A percentile compares a stretch with the other conserved stretches of the same genome.
Evolutionary conservation across 2,329 filamentous ascomycete genomes (phyloP).

Genomic region (Penicillium fuscoglaucum): DNA sequence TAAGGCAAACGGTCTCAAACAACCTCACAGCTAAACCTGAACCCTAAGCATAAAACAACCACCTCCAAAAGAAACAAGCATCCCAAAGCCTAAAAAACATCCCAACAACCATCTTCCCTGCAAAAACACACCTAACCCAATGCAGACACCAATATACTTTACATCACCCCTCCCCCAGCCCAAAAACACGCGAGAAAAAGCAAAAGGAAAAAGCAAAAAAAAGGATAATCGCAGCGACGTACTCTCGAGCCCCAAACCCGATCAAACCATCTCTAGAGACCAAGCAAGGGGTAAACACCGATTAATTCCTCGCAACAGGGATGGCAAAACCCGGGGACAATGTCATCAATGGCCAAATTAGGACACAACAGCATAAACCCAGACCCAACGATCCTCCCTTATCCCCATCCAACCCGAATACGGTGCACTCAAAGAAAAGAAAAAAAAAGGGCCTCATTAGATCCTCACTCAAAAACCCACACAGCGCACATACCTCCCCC

Average conservation of each 20-base stretch:
- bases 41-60: background rate
- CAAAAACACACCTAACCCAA: background rate
- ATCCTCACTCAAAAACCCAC: background rate
- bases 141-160: background rate
- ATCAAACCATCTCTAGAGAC: background rate
- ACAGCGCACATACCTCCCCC: background rate
- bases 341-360: background rate
- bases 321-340: background rate
- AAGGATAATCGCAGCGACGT: constrained; percentile 10
- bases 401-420: background rate
- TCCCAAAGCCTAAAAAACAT: background rate
- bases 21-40: background rate
- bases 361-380: background rate
- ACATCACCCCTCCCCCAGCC: background rate
- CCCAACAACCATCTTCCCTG: background rate
- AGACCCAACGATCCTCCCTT: background rate
- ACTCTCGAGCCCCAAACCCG: constrained; percentile 6
- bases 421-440: too few relatives aligned
- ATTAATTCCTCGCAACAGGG: constrained; percentile 11
- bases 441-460: background rate
- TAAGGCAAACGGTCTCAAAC: background rate
- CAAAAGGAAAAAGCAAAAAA: background rate
- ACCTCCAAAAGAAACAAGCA: background rate
- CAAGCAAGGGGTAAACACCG: constrained; percentile 20
- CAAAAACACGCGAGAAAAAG: constrained; percentile 4